phyloP scores from a whole-genome alignment of 495 filamentous ascomycete species.

The Beverwykella pulmonaria region DNA sequence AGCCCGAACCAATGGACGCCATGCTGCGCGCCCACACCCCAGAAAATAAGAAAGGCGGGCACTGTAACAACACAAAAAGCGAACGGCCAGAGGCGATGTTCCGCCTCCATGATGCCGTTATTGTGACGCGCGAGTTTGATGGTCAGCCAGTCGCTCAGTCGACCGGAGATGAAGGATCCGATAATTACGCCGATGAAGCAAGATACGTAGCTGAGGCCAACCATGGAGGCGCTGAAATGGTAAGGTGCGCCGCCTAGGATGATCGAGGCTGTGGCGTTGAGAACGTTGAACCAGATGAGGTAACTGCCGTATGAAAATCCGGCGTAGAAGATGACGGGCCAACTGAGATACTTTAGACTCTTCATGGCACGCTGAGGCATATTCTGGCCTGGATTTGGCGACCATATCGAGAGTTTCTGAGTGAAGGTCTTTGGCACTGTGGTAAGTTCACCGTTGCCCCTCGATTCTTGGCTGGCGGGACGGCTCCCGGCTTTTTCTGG shows the following conservation, averaged over 20 bases:
- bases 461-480: neutral
- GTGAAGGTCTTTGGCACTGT: neutral
- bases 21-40: constrained; percentile 45
- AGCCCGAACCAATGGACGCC: constrained; percentile 59
- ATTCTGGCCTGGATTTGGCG: neutral
- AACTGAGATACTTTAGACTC: constrained; percentile 1
- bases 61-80: constrained; percentile 39
- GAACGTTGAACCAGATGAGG: constrained; percentile 45
- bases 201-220: constrained; percentile 50
- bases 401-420: neutral
- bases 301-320: constrained; percentile 47
- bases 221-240: constrained; percentile 45
- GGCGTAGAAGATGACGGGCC: constrained; percentile 49
- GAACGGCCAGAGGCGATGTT: constrained; percentile 48
- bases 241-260: constrained; percentile 48
- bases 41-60: constrained; percentile 44
- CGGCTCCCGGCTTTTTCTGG: neutral
- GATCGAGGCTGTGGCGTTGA: constrained; percentile 42
- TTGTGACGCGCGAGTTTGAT: constrained; percentile 48
- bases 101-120: constrained; percentile 50
- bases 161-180: constrained; percentile 47
- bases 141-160: constrained; percentile 50
- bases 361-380: neutral
- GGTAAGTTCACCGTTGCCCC: neutral
- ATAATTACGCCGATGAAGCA: constrained; percentile 49